Percentiles rank a stretch among this genome's conserved stretches.
Conservation (phyloP, 2,329 filamentous ascomycete species). For the Zalaria obscura region DNA sequence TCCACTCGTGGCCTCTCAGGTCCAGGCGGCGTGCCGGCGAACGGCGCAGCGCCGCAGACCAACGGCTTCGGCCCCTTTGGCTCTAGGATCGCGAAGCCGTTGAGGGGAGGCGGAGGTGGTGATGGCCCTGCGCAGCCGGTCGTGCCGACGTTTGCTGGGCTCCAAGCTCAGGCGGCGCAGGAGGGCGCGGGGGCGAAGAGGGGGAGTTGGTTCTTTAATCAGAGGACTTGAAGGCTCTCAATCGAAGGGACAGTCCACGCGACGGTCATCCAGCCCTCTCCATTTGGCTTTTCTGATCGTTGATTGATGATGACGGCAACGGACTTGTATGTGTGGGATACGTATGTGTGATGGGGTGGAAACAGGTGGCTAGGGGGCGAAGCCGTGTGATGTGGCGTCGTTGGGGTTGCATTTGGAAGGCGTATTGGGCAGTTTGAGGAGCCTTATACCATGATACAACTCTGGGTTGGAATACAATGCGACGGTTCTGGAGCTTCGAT, state of each 20-base stretch:
- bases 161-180: slow-evolving; percentile 39
- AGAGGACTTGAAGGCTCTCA: slow-evolving; percentile 10
- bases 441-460: no score
- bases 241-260: neutral
- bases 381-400: no score
- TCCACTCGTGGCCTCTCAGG: slow-evolving; percentile 67
- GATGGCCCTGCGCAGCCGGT: slow-evolving; percentile 21
- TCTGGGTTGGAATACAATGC: no score
- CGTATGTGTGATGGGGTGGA: no score
- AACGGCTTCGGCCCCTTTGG: slow-evolving; percentile 54
- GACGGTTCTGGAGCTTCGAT: no score
- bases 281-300: no score
- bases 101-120: slow-evolving; percentile 36
- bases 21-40: slow-evolving; percentile 12
- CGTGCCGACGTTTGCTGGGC: slow-evolving; percentile 26
- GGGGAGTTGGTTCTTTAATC: slow-evolving; percentile 16
- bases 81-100: slow-evolving; percentile 49
- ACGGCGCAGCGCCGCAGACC: slow-evolving; percentile 17
- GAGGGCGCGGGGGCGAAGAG: slow-evolving; percentile 5
- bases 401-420: no score
- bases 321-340: no score
- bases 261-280: no score
- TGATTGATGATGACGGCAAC: no score
- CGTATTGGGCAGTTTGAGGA: no score
- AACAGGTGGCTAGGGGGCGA: no score